These are phyloP conservation scores for Persicaria tinctoria DNA, from an alignment of 148 eudicot species.

Conservation along the genomic window DNA sequence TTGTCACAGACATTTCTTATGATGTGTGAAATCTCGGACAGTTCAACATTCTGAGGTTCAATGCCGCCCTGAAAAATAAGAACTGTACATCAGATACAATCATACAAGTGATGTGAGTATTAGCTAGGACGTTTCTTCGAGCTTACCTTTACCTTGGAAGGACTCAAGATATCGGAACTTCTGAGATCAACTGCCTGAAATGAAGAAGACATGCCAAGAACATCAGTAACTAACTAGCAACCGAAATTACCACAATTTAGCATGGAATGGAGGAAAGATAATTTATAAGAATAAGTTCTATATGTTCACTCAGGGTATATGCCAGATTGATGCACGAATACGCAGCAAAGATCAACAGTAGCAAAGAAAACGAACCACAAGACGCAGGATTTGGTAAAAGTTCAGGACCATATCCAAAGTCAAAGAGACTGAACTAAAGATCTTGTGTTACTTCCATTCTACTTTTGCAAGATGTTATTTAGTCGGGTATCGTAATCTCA, in stretches of 20 bases:
- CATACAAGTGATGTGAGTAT: neutral
- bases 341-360: neutral
- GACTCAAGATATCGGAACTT: slow-evolving; percentile 44
- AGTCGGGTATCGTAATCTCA: no score
- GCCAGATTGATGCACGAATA: no score
- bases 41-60: slow-evolving; percentile 28
- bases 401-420: neutral
- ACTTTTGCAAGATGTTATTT: no score
- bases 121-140: neutral
- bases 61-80: slow-evolving; percentile 36
- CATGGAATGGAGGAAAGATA: neutral
- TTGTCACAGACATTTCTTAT: slow-evolving; percentile 42
- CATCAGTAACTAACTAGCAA: slow-evolving; percentile 3
- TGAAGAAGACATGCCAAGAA: slow-evolving; percentile 11
- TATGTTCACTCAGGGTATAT: neutral
- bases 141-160: slow-evolving; percentile 41
- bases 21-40: slow-evolving; percentile 34
- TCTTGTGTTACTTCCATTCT: neutral
- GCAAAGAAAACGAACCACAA: slow-evolving; percentile 5
- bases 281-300: neutral
- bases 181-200: slow-evolving; percentile 69
- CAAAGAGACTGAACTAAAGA: neutral
- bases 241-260: neutral
- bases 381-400: slow-evolving; percentile 6
- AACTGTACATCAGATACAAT: neutral